A percentile compares a stretch with the other conserved stretches of the same genome.
phyloP scores from a whole-genome alignment of 192 early-diverging fungal species.

The Backusella parvicylindrica region DNA sequence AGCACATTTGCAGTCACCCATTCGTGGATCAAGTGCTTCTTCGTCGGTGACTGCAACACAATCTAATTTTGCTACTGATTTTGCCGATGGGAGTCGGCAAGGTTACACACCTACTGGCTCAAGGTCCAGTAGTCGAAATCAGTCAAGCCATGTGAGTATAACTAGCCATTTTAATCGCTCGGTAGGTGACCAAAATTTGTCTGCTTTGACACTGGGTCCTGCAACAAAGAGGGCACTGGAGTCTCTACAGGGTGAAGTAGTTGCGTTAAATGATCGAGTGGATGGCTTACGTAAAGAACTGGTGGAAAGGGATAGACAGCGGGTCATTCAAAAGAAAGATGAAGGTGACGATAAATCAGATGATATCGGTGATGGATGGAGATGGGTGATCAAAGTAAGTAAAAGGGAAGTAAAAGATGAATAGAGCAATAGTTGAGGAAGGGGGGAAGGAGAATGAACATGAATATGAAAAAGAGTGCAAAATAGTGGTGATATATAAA shows the following conservation, averaged over 20 bases:
- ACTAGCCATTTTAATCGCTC: neutral
- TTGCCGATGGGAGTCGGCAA: neutral
- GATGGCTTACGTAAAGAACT: slow-evolving; percentile 33
- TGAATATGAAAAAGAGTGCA: neutral
- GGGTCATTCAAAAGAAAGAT: neutral
- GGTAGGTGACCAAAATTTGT: neutral
- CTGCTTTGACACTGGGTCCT: slow-evolving; percentile 16
- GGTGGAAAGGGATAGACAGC: slow-evolving; percentile 13
- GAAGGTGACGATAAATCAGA: neutral
- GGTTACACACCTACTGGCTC: neutral
- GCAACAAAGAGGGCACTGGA: slow-evolving; percentile 36
- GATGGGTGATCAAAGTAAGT: slow-evolving; percentile 15
- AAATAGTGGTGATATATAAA: neutral
- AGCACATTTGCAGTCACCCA: neutral
- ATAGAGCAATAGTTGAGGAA: neutral
- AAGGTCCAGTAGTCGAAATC: neutral
- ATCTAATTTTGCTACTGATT: neutral
- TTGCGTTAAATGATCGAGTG: slow-evolving; percentile 33
- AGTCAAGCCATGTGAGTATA: slow-evolving; percentile 5
- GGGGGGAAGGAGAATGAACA: neutral
- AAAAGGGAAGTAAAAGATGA: neutral
- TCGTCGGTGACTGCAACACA: slow-evolving; percentile 7
- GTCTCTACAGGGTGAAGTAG: slow-evolving; percentile 30
- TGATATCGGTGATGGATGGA: slow-evolving; percentile 23
- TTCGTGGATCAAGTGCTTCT: slow-evolving; percentile 4